A percentile compares a stretch with the other conserved stretches of the same genome.
Evolutionary conservation across 148 eudicot genomes (phyloP).

Genomic region (Amaranthus cruentus): DNA sequence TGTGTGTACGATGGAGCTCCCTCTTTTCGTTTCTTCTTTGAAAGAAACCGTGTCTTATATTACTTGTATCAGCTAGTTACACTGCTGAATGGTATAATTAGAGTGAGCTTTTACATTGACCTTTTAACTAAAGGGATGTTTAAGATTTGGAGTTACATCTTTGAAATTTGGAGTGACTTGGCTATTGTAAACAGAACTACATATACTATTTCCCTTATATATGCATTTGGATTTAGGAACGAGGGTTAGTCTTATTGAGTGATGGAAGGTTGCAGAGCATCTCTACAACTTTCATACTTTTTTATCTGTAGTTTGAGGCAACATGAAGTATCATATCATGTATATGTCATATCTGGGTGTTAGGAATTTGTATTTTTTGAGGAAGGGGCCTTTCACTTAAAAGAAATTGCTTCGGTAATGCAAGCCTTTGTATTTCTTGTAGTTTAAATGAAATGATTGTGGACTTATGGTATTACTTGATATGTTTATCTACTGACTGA

Average conservation of each 20-base stretch:
- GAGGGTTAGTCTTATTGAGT: neutral
- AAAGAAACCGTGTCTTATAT: neutral
- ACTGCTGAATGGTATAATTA: too few species aligned
- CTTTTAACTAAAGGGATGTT: too few species aligned
- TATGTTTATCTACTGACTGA: neutral
- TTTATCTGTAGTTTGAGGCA: neutral
- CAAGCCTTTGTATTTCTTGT: slow-evolving; percentile 1
- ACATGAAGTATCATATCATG: neutral
- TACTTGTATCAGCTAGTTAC: neutral
- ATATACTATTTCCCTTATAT: too few species aligned
- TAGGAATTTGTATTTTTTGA: neutral
- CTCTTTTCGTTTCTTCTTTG: neutral
- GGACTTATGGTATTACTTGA: neutral
- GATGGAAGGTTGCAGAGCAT: neutral
- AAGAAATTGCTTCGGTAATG: neutral
- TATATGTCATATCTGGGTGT: neutral
- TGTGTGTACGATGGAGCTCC: neutral
- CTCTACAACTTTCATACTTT: neutral
- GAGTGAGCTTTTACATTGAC: too few species aligned
- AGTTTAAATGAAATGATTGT: neutral
- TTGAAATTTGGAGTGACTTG: too few species aligned
- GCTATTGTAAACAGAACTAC: too few species aligned
- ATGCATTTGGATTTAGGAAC: too few species aligned
- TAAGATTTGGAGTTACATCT: too few species aligned
- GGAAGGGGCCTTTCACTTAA: neutral